Evolutionary conservation across 2,329 filamentous ascomycete genomes (phyloP).

Genomic region (Camptophora hylomeconis): DNA sequence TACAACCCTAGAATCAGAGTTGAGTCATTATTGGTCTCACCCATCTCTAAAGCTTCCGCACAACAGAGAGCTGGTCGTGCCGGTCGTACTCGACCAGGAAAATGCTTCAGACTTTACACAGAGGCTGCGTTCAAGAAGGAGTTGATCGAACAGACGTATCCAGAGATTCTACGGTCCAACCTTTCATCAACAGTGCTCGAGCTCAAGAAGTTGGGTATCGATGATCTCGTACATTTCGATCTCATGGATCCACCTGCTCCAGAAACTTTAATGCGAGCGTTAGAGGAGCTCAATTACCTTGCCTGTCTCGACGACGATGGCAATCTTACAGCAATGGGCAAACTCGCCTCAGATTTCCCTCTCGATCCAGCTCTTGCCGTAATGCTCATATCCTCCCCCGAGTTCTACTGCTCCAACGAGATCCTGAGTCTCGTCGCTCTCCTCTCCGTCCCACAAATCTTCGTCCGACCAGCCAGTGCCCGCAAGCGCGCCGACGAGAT

Average conservation of each 20-base stretch:
- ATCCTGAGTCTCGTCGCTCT: constrained; percentile 90
- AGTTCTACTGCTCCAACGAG: constrained; percentile 98
- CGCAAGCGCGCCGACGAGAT: constrained; percentile 93
- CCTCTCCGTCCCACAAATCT: constrained; percentile 87
- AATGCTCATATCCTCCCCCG: constrained; percentile 93
- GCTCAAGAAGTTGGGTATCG: constrained; percentile 84
- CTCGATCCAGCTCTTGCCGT: constrained; percentile 88
- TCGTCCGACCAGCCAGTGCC: constrained; percentile 71
- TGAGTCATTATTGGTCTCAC: constrained; percentile 91
- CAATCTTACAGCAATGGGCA: constrained; percentile 73
- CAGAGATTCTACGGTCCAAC: constrained; percentile 90
- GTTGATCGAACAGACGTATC: constrained; percentile 92
- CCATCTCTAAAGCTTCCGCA: constrained; percentile 94
- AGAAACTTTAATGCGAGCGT: constrained; percentile 93
- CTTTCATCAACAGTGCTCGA: constrained; percentile 89
- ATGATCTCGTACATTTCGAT: constrained; percentile 95
- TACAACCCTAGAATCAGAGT: constrained; percentile 96
- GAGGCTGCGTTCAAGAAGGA: constrained; percentile 95
- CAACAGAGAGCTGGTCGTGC: constrained; percentile 98
- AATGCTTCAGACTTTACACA: constrained; percentile 95
- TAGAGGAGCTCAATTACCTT: constrained; percentile 95
- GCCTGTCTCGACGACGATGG: constrained; percentile 94
- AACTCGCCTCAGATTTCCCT: constrained; percentile 85
- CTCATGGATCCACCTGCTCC: constrained; percentile 97
- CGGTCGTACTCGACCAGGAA: constrained; percentile 93